A percentile compares a stretch with the other conserved stretches of the same genome.
Conservation (phyloP, 768 basidiomycete species). For the Termitomyces titanicus region DNA sequence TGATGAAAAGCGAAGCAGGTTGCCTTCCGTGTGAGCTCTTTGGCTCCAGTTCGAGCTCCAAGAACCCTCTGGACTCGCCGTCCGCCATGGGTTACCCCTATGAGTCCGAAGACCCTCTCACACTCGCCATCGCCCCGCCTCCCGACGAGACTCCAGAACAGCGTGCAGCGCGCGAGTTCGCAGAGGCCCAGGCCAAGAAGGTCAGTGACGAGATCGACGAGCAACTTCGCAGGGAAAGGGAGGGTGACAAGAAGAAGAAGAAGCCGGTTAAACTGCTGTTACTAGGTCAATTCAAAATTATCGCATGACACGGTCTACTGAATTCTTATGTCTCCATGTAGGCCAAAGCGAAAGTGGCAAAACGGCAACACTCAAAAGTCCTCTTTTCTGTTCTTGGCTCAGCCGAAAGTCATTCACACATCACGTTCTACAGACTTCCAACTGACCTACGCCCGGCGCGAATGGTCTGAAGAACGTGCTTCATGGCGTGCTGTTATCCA, state of each 20-base stretch:
- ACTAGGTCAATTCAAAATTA: conserved; percentile 40
- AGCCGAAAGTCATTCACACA: neutral
- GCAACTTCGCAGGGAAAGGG: conserved; percentile 58
- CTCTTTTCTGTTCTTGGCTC: neutral
- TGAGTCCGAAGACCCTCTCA: conserved; percentile 58
- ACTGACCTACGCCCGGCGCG: conserved; percentile 62
- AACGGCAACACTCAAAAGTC: conserved; percentile 78
- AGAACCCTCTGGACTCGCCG: conserved; percentile 8
- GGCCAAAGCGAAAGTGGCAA: conserved; percentile 78
- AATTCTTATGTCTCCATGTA: conserved; percentile 14
- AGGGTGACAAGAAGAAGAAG: conserved; percentile 55
- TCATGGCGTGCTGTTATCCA: conserved; percentile 77
- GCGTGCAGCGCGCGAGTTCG: conserved; percentile 49
- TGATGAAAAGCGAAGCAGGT: conserved; percentile 17
- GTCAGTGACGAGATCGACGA: conserved; percentile 78
- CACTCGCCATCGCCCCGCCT: conserved; percentile 59
- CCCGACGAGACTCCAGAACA: conserved; percentile 58
- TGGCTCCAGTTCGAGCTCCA: conserved; percentile 11
- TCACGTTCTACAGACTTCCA: conserved; percentile 54
- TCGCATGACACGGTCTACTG: neutral
- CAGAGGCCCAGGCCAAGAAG: conserved; percentile 60
- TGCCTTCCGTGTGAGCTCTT: conserved; percentile 18
- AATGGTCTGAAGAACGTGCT: conserved; percentile 66
- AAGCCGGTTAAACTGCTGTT: conserved; percentile 72
- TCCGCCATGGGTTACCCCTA: conserved; percentile 25